These are phyloP conservation scores for Trypanosomatidae sp. DNA, from an alignment of 208 protist species.

Conservation along the genomic window DNA sequence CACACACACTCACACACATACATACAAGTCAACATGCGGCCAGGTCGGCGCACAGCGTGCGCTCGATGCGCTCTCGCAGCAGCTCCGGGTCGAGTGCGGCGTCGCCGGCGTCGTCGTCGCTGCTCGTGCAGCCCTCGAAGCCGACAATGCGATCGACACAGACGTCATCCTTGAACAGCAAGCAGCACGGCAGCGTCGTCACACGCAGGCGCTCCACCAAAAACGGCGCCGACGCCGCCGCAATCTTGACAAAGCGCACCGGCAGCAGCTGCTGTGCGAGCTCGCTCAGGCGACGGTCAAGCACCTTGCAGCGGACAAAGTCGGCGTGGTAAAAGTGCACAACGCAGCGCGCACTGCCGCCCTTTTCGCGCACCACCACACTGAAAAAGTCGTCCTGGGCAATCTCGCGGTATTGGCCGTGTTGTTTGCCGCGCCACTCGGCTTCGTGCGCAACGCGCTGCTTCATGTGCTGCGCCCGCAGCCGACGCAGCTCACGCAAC, in stretches of 20 bases:
- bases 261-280: slow-evolving; percentile 60
- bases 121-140: slow-evolving; percentile 87
- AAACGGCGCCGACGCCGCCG: slow-evolving; percentile 91
- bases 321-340: slow-evolving; percentile 94
- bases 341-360: slow-evolving; percentile 68
- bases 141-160: slow-evolving; percentile 90
- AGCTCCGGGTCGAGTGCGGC: slow-evolving; percentile 74
- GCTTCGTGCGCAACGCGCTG: slow-evolving; percentile 37
- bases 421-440: slow-evolving; percentile 80
- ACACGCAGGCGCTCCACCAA: slow-evolving; percentile 89
- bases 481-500: slow-evolving; percentile 49
- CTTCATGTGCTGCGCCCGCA: slow-evolving; percentile 49
- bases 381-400: slow-evolving; percentile 91
- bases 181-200: slow-evolving; percentile 84
- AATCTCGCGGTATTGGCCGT: slow-evolving; percentile 89
- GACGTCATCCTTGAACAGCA: slow-evolving; percentile 92
- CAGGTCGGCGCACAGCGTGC: slow-evolving; percentile 7
- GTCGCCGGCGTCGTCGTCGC: slow-evolving; percentile 10
- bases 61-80: slow-evolving; percentile 54
- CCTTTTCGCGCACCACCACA: slow-evolving; percentile 84
- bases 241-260: slow-evolving; percentile 91
- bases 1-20: slow-evolving; percentile 1
- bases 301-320: slow-evolving; percentile 92
- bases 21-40: neutral
- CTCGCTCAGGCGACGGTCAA: slow-evolving; percentile 88